These are phyloP conservation scores for Liriodendron chinense DNA, from an alignment of 164 flowering plant species.

Conservation along the genomic window DNA sequence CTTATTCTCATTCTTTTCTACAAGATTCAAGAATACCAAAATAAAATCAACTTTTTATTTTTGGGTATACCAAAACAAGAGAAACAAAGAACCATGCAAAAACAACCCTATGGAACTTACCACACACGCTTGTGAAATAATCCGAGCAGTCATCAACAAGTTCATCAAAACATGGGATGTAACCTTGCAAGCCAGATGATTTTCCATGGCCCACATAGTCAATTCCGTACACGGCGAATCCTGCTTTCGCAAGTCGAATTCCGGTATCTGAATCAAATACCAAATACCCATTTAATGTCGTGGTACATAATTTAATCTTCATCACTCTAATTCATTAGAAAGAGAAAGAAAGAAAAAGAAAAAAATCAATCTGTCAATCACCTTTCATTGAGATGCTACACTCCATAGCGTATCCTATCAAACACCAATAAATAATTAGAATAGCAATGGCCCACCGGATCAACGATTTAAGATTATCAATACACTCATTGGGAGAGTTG, in stretches of 20 bases:
- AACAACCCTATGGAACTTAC: constrained; percentile 21
- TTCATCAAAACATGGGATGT: constrained; percentile 47
- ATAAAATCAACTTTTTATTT: too few species aligned
- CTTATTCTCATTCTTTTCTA: constrained; percentile 15
- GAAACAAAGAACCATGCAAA: not conserved
- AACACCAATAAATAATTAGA: not conserved
- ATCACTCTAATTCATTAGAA: not conserved
- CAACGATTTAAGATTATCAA: not conserved
- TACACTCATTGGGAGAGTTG: not conserved
- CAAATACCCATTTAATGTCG: not conserved
- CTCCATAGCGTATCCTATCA: constrained; percentile 7
- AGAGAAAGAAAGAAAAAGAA: not conserved
- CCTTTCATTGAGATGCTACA: constrained; percentile 14
- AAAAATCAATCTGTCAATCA: not conserved
- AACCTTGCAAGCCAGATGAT: constrained; percentile 65
- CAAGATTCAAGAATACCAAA: not conserved
- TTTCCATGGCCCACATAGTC: constrained; percentile 93
- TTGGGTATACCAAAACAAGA: not conserved
- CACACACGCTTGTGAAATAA: constrained; percentile 54
- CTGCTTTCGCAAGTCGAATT: constrained; percentile 61
- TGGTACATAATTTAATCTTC: not conserved
- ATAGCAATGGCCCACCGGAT: not conserved
- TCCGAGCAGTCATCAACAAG: constrained; percentile 62
- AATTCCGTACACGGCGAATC: constrained; percentile 72
- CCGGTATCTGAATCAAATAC: constrained; percentile 54